phyloP scores from a whole-genome alignment of 2,329 filamentous ascomycete species.

The Grosmannia penicillata region DNA sequence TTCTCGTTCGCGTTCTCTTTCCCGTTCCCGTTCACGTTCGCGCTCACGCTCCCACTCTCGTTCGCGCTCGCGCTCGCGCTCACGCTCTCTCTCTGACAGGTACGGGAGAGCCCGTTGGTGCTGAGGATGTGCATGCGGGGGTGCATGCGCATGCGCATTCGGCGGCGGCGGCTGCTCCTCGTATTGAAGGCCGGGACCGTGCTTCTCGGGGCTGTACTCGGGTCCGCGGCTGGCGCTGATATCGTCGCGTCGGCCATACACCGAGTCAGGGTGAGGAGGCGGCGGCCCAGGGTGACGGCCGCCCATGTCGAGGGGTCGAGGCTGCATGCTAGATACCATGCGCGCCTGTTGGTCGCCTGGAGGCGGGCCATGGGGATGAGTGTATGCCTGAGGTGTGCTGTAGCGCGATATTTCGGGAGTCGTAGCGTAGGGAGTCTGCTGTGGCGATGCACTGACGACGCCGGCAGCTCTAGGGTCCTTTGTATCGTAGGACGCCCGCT shows the following conservation, averaged over 20 bases:
- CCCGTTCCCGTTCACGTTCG: constrained; percentile 23
- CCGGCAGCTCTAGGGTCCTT: constrained; percentile 27
- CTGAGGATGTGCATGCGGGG: constrained; percentile 14
- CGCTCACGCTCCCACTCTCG: constrained; percentile 12
- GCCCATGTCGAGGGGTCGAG: constrained; percentile 31
- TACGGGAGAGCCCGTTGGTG: background rate
- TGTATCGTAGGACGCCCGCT: constrained; percentile 26
- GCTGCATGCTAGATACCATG: constrained; percentile 27
- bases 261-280: constrained; percentile 10
- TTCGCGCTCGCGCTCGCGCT: constrained; percentile 19
- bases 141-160: constrained; percentile 17
- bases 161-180: constrained; percentile 25
- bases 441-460: constrained; percentile 16
- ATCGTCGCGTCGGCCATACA: constrained; percentile 36
- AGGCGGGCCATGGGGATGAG: constrained; percentile 30
- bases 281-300: constrained; percentile 18
- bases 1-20: constrained; percentile 19
- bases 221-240: constrained; percentile 17
- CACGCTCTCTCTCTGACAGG: constrained; percentile 21
- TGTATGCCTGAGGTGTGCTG: constrained; percentile 42
- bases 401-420: constrained; percentile 43
- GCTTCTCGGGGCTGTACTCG: constrained; percentile 40
- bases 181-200: constrained; percentile 28
- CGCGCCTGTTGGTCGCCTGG: constrained; percentile 23
- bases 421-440: constrained; percentile 30